Evolutionary conservation across 768 basidiomycete species (phyloP), one percentile per base, ranked within the genome.

Genomic region (Trametes punicea): DNA sequence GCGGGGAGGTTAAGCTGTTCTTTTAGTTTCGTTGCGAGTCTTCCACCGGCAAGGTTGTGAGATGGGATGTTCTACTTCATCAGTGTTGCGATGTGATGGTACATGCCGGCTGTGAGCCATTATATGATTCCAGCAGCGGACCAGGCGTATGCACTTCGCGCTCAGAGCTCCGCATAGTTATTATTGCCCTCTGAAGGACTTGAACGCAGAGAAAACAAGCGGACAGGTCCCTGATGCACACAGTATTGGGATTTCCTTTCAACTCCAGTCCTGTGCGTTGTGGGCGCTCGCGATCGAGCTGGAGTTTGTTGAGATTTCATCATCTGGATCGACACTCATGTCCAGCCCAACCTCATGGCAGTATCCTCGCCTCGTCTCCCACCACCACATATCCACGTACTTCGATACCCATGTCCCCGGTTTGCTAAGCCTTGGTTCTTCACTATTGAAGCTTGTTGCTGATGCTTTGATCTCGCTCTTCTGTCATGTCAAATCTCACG

Each of bases 1-100:
- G 21, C 55, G 51, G 6, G 51, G 60, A 21, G 42, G 46, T 11
- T 53, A 21, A 58, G 4, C n/a, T 29, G 30, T 20, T 36, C 34
- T 5, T 8, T 36, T n/a, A 15, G 34, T 36, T 10, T n/a, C 31
- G 13, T 13, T 6, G 31, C 31, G 13, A 6, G 15, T 15, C 34
- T n/a, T 8, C 34, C 34, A 16, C 4, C 36, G n/a, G 15, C 36
- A 9, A 21, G 4, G 16, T 7, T 16, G 10, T 40, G 11, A 6
- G n/a, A 4, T 16, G 21, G 18, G 34, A 48, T 26, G 26, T 11
- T 36, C 20, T 21, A 36, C 10, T 18, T 49, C n/a, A 33, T 23
- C 18, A 21, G 10, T 6, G 20, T 34, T 6, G 6, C n/a, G 42
- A 23, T 33, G 1, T 6, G 23, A 10, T 39, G 31, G 8, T 20